Percentiles rank a stretch among this genome's conserved stretches.
These are phyloP conservation scores for Petrea volubilis DNA, from an alignment of 257 asterid genomes.

Conservation along the genomic window DNA sequence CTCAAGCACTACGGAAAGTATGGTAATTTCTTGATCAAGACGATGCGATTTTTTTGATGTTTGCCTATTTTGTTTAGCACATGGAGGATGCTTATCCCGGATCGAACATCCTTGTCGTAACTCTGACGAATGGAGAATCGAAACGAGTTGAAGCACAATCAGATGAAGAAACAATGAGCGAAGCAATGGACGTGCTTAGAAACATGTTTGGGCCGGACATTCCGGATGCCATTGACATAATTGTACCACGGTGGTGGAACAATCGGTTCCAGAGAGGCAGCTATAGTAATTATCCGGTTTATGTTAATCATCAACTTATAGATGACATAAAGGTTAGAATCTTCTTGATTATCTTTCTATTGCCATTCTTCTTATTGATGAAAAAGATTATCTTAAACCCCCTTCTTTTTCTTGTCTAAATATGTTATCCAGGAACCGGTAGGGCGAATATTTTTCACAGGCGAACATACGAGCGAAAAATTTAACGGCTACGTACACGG, in stretches of 20 bases:
- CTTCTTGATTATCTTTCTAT: background rate
- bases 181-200: conserved; percentile 89
- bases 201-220: conserved; percentile 83
- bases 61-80: too few species aligned
- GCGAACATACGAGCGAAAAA: conserved; percentile 88
- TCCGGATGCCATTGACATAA: conserved; percentile 76
- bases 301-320: conserved; percentile 55
- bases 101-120: conserved; percentile 84
- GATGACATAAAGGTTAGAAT: conserved; percentile 69
- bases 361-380: too few species aligned
- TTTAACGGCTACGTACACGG: conserved; percentile 93
- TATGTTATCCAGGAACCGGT: conserved; percentile 95
- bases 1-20: too few species aligned
- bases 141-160: conserved; percentile 85
- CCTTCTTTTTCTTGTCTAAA: too few species aligned
- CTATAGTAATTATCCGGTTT: conserved; percentile 83
- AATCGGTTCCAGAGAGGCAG: conserved; percentile 91
- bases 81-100: conserved; percentile 97
- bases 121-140: conserved; percentile 88
- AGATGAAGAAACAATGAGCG: conserved; percentile 68
- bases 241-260: conserved; percentile 97
- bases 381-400: too few species aligned
- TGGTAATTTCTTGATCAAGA: too few species aligned
- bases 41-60: too few species aligned
- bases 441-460: conserved; percentile 83